Percentiles rank a stretch among this genome's conserved stretches.
Evolutionary conservation across 352 stramenopile species (phyloP).

Genomic region (Globisporangium irregulare): DNA sequence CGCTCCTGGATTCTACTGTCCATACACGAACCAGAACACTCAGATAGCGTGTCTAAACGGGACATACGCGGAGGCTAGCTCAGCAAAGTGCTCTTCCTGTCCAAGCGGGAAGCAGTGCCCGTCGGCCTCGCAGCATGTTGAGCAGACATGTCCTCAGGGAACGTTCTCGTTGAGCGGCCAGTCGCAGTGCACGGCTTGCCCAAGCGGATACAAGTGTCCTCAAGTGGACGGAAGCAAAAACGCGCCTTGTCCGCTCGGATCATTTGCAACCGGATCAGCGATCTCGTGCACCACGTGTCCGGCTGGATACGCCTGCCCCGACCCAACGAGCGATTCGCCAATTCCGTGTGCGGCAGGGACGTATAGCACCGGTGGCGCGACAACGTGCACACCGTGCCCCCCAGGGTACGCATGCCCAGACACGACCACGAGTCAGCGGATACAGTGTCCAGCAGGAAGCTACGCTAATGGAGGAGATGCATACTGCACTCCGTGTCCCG

Average conservation of each 20-base stretch:
- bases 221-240: constrained; percentile 46
- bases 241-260: constrained; percentile 35
- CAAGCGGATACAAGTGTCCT: constrained; percentile 58
- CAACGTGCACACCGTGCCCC: constrained; percentile 52
- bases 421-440: constrained; percentile 37
- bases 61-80: constrained; percentile 44
- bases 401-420: constrained; percentile 78
- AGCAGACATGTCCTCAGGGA: constrained; percentile 47
- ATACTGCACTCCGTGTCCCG: constrained; percentile 63
- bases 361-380: constrained; percentile 57
- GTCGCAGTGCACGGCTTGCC: constrained; percentile 20
- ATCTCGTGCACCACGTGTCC: constrained; percentile 68
- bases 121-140: constrained; percentile 31
- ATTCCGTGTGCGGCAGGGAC: constrained; percentile 47
- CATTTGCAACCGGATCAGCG: constrained; percentile 33
- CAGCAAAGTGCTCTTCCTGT: constrained; percentile 45
- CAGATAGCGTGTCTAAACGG: constrained; percentile 50
- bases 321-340: constrained; percentile 27
- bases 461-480: constrained; percentile 51
- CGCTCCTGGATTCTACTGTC: constrained; percentile 55
- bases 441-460: constrained; percentile 51
- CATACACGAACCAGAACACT: constrained; percentile 32
- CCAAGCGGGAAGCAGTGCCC: constrained; percentile 60
- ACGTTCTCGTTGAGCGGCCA: constrained; percentile 66
- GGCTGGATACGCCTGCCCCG: constrained; percentile 48